Conservation (phyloP, 1,284 basidiomycete species). For the Tilletia setariae region DNA sequence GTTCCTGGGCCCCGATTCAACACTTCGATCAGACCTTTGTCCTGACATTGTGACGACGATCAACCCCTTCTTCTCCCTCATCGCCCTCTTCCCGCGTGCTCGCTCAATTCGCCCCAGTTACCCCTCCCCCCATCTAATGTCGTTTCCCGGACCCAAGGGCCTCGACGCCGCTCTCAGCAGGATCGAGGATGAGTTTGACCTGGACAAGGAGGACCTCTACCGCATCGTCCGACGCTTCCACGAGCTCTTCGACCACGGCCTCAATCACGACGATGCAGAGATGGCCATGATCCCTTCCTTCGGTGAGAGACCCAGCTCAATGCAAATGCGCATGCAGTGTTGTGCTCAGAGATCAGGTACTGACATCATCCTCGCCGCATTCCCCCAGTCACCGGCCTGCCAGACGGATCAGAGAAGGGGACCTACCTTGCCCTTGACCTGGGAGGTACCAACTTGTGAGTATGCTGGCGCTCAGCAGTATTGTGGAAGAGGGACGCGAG, state of each 20-base stretch:
- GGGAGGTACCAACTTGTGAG: conserved; percentile 45
- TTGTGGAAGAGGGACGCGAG: neutral
- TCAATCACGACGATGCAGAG: conserved; percentile 39
- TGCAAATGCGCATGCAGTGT: neutral
- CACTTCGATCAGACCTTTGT: too few relatives aligned
- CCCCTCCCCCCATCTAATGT: neutral
- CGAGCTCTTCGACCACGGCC: conserved; percentile 39
- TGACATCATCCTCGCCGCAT: neutral
- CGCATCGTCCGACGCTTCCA: conserved; percentile 36
- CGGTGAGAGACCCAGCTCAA: conserved; percentile 16
- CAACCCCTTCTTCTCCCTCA: too few relatives aligned
- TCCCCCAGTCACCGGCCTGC: conserved; percentile 39
- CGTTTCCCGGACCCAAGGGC: conserved; percentile 1
- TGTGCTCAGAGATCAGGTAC: neutral
- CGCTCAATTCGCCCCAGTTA: neutral
- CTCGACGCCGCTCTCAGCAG: conserved; percentile 30
- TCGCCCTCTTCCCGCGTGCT: neutral
- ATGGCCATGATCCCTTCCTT: conserved; percentile 52
- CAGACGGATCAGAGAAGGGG: conserved; percentile 44
- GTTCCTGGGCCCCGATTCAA: too few relatives aligned
- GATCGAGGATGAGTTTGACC: conserved; percentile 34
- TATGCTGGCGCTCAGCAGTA: neutral
- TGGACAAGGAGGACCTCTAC: conserved; percentile 33
- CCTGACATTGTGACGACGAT: too few relatives aligned
- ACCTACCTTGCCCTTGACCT: conserved; percentile 50